These are phyloP conservation scores for Cytospora piceae DNA, from an alignment of 2,329 filamentous ascomycete genomes.

Conservation along the genomic window DNA sequence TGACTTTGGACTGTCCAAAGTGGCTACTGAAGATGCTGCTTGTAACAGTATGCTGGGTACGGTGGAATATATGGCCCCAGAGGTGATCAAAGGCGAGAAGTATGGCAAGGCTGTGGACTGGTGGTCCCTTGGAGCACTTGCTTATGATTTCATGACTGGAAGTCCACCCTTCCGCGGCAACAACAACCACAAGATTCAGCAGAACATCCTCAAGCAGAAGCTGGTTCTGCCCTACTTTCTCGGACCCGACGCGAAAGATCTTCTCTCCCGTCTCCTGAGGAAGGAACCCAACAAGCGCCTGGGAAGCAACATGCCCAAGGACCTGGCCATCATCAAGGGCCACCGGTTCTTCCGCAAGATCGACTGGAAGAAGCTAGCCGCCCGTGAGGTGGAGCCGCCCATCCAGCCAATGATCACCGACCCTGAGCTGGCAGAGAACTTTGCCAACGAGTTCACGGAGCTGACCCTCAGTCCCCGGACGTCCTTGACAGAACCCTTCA, in stretches of 20 bases:
- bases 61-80: conserved; percentile 98
- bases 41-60: conserved; percentile 94
- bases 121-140: conserved; percentile 96
- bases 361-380: conserved; percentile 86
- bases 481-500: conserved; percentile 43
- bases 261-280: conserved; percentile 84
- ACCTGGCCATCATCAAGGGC: conserved; percentile 81
- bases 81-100: conserved; percentile 83
- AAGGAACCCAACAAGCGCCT: conserved; percentile 93
- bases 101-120: conserved; percentile 97
- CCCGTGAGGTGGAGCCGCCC: conserved; percentile 81
- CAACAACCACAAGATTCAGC: conserved; percentile 93
- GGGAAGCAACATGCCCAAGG: conserved; percentile 85
- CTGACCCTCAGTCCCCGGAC: conserved; percentile 72
- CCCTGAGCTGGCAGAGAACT: conserved; percentile 95
- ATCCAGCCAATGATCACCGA: conserved; percentile 95
- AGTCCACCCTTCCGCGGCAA: conserved; percentile 86
- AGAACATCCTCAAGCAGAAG: conserved; percentile 95
- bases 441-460: conserved; percentile 88
- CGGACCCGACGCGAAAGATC: conserved; percentile 87
- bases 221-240: conserved; percentile 87
- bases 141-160: conserved; percentile 90
- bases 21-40: conserved; percentile 71
- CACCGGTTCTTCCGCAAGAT: conserved; percentile 98
- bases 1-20: conserved; percentile 96